A percentile compares a stretch with the other conserved stretches of the same genome.
These are phyloP conservation scores for Aspergillus flavus DNA, from an alignment of 2,329 filamentous ascomycete species.

Conservation along the genomic window DNA sequence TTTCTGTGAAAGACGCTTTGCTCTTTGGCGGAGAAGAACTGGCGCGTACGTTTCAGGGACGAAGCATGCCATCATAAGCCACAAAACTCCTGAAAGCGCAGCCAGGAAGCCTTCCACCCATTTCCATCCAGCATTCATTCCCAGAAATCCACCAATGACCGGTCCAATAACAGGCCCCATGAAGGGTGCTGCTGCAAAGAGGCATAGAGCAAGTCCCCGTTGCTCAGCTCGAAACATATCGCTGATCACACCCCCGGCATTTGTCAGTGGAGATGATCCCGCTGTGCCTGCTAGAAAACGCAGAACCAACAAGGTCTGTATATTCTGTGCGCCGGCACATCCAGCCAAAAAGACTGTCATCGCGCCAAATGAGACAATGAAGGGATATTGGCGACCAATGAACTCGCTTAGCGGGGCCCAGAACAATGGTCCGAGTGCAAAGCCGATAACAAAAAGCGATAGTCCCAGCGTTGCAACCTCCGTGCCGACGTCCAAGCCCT, in stretches of 20 bases:
- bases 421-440: slow-evolving; percentile 41
- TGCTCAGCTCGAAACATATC: slow-evolving; percentile 58
- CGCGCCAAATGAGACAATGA: slow-evolving; percentile 19
- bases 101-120: slow-evolving; percentile 66
- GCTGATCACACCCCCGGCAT: slow-evolving; percentile 61
- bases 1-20: slow-evolving; percentile 46
- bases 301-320: slow-evolving; percentile 58
- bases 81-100: slow-evolving; percentile 62
- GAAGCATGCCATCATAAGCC: slow-evolving; percentile 29
- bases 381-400: slow-evolving; percentile 26
- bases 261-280: slow-evolving; percentile 61
- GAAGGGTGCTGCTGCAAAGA: slow-evolving; percentile 68
- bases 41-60: slow-evolving; percentile 45
- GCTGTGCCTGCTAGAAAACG: slow-evolving; percentile 66
- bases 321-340: slow-evolving; percentile 52
- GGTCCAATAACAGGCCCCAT: slow-evolving; percentile 65
- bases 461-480: slow-evolving; percentile 17
- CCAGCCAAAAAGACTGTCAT: slow-evolving; percentile 63
- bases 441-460: slow-evolving; percentile 38
- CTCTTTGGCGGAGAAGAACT: slow-evolving; percentile 51
- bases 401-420: slow-evolving; percentile 36
- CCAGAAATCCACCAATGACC: slow-evolving; percentile 66
- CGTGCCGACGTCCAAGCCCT: slow-evolving; percentile 9
- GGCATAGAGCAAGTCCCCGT: slow-evolving; percentile 58
- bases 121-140: slow-evolving; percentile 63